A percentile compares a stretch with the other conserved stretches of the same genome.
These are phyloP conservation scores for Beauveria australis DNA, from an alignment of 2,329 filamentous ascomycete genomes.

Conservation along the genomic window DNA sequence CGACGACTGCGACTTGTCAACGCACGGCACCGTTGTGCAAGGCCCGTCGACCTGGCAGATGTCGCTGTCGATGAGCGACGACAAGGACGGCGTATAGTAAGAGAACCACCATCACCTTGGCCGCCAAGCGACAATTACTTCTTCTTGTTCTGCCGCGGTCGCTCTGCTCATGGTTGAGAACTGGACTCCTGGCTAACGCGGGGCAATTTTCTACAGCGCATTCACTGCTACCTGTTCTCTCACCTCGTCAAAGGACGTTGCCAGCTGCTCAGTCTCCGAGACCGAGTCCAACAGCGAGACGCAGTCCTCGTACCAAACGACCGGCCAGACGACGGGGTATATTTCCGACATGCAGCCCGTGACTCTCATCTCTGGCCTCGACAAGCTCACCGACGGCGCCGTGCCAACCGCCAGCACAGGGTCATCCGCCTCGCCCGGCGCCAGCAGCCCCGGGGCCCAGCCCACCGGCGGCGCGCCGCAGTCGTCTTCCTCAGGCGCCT, in stretches of 20 bases:
- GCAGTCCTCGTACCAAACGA: conserved; percentile 1
- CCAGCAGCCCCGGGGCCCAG: background rate
- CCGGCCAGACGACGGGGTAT: conserved; percentile 16
- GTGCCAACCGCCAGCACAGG: conserved; percentile 12
- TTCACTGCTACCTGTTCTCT: conserved; percentile 18
- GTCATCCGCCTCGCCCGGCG: background rate
- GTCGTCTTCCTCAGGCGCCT: conserved; percentile 8
- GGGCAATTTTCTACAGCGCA: background rate
- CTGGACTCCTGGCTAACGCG: background rate
- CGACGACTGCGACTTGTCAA: conserved; percentile 20
- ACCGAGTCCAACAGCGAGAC: background rate
- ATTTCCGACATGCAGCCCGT: conserved; percentile 20
- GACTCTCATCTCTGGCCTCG: conserved; percentile 29
- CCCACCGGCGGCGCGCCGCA: conserved; percentile 5
- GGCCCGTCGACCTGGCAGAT: conserved; percentile 21
- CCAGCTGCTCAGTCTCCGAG: conserved; percentile 17
- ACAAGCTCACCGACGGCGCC: conserved; percentile 22
- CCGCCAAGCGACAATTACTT: too few species aligned
- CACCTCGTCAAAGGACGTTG: conserved; percentile 16
- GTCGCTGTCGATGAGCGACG: conserved; percentile 10
- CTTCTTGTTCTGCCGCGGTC: background rate
- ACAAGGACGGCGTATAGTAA: conserved; percentile 14
- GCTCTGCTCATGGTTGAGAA: background rate
- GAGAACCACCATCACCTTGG: background rate
- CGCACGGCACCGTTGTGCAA: conserved; percentile 19